Conservation (phyloP, 352 stramenopile genomes). For the Halophytophthora batemanensis region DNA sequence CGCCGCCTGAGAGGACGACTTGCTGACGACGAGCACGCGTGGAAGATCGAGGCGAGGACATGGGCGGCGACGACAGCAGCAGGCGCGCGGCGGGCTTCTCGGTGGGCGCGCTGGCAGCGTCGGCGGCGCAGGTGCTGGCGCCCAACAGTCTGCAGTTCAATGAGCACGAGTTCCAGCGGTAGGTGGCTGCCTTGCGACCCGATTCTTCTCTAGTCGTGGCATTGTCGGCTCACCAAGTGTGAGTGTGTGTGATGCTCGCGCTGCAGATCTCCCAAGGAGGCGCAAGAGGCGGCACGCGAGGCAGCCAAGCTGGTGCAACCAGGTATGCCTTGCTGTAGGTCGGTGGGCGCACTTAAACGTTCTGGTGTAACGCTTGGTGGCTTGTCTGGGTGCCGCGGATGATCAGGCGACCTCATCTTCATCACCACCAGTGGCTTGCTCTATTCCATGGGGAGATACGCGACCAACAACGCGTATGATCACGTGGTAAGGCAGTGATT, state of each 20-base stretch:
- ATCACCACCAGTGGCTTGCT: constrained; percentile 72
- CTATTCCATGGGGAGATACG: constrained; percentile 59
- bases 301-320: constrained; percentile 60
- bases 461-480: constrained; percentile 70
- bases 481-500: constrained; percentile 43
- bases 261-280: constrained; percentile 50
- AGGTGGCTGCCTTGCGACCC: neutral
- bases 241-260: neutral
- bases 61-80: constrained; percentile 1
- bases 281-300: constrained; percentile 52
- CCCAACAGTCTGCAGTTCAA: constrained; percentile 78
- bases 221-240: neutral
- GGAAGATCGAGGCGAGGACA: constrained; percentile 2
- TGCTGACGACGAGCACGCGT: constrained; percentile 1
- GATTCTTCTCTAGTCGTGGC: neutral
- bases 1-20: too few species aligned
- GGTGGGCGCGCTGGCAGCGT: constrained; percentile 35
- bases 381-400: constrained; percentile 1
- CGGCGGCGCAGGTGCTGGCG: constrained; percentile 48
- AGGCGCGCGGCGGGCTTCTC: constrained; percentile 9
- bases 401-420: constrained; percentile 73
- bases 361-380: neutral
- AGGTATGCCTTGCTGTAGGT: constrained; percentile 23
- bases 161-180: constrained; percentile 73
- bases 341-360: neutral